Evolutionary conservation across 2,329 filamentous ascomycete genomes (phyloP), one percentile per base, ranked within the genome.

Genomic region (Cladorrhinum sp.): DNA sequence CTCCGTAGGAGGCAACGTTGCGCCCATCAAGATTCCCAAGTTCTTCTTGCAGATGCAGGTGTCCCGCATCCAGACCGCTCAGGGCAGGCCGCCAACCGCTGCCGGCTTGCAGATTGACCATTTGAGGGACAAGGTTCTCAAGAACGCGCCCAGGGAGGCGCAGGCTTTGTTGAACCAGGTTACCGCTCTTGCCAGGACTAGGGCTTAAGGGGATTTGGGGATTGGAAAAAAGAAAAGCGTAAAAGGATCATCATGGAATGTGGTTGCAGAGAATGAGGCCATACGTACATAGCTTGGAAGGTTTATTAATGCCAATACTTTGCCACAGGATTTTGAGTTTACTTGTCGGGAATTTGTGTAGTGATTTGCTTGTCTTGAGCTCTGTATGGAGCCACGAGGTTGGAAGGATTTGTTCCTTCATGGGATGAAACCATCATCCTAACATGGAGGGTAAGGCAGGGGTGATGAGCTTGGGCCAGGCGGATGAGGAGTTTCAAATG

Each of bases 21-120:
- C 76, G 1, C 3, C 42, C 6, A 81, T 86, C 73, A 86, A 86
- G 72, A 81, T 82, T 4, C 84, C 84, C 63, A 86, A 86, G 72
- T 87, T 87, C 79, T 86, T 86, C 71, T 70, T 86, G 48, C 74
- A 79, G 62, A 82, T 85, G 70, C 84, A 87, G 72, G 77, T 86
- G 33, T 79, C 80, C 46, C 75, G 84, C 21, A 86, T 86, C 65
- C 76, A 83, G 72, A 84, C 82, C 0, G 84, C 84, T 0, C 82
- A 86, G 73, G 84, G 84, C 0, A 80, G 79, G 56, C 71, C 78
- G 48, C 83, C 82, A 1, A 74, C 76, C 0, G 79, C 74, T n/a
- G 72, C 84, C 0, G 81, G 79, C 8, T 72, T 75, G 68, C 80
- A 81, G 69, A 82, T 86, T 9, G 79, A 84, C 57, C 83, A 86